These are phyloP conservation scores for Sequoia sempervirens DNA, from an alignment of 75 land plant genomes.

Conservation along the genomic window DNA sequence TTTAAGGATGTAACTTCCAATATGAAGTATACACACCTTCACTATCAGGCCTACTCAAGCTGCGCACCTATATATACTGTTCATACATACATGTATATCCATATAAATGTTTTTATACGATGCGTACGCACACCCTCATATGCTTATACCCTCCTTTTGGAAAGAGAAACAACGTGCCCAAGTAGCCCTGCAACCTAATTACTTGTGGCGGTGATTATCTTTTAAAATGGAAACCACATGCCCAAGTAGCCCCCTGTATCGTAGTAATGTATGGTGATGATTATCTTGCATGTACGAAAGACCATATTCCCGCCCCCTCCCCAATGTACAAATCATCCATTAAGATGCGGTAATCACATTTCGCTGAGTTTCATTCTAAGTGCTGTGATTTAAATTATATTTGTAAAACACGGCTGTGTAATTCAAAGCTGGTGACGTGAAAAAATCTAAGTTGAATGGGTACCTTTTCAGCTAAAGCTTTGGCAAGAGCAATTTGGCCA, in stretches of 20 bases:
- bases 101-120: too few species aligned
- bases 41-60: too few species aligned
- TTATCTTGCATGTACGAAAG: neutral
- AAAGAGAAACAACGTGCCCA: neutral
- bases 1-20: too few species aligned
- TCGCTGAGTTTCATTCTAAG: neutral
- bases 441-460: neutral
- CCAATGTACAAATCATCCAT: neutral
- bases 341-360: neutral
- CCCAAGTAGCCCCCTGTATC: neutral
- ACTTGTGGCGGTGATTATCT: neutral
- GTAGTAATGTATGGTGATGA: neutral
- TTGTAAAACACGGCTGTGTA: neutral
- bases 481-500: slow-evolving; percentile 24
- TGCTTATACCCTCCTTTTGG: neutral
- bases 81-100: too few species aligned
- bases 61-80: too few species aligned
- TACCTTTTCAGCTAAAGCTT: slow-evolving; percentile 33
- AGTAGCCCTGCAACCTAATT: neutral
- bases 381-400: neutral
- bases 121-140: neutral
- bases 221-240: neutral
- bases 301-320: neutral
- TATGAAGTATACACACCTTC: too few species aligned
- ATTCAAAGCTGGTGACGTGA: neutral